These are phyloP conservation scores for Lonicera japonica DNA, from an alignment of 129 eudicot genomes.

Conservation along the genomic window DNA sequence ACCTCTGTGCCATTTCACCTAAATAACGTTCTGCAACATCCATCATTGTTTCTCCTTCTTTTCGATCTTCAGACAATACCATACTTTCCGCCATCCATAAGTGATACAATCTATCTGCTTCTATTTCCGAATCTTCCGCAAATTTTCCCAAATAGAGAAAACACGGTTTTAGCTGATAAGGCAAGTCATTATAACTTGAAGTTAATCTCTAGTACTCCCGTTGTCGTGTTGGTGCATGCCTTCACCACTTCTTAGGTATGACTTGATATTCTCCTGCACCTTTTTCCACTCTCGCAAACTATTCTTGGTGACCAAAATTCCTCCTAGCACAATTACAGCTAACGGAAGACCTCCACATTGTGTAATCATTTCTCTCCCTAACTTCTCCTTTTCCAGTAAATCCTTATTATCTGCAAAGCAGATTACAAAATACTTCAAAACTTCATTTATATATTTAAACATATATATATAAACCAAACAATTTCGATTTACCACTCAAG, in stretches of 20 bases:
- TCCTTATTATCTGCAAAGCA: too few relatives aligned
- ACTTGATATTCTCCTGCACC: background rate
- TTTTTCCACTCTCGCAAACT: background rate
- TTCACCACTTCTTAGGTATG: background rate
- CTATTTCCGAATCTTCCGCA: conserved; percentile 2
- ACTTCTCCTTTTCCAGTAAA: too few relatives aligned
- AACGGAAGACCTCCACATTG: background rate
- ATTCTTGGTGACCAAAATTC: background rate
- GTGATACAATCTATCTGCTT: conserved; percentile 6
- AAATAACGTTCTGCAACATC: conserved; percentile 14
- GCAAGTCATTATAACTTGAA: conserved; percentile 14
- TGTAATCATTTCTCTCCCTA: too few relatives aligned
- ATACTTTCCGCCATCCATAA: conserved; percentile 28
- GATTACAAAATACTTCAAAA: too few relatives aligned
- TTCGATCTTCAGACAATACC: background rate
- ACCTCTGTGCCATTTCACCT: conserved; percentile 1
- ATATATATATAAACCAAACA: too few relatives aligned
- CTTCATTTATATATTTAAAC: too few relatives aligned
- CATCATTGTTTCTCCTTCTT: conserved; percentile 6
- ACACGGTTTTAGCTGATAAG: conserved; percentile 18
- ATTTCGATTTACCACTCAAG: too few relatives aligned
- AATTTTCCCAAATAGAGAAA: conserved; percentile 24
- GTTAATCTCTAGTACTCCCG: background rate
- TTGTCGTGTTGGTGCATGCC: background rate
- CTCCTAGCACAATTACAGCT: background rate